Evolutionary conservation across 768 basidiomycete species (phyloP), one percentile per base, ranked within the genome.

Genomic region (Megacollybia marginata): DNA sequence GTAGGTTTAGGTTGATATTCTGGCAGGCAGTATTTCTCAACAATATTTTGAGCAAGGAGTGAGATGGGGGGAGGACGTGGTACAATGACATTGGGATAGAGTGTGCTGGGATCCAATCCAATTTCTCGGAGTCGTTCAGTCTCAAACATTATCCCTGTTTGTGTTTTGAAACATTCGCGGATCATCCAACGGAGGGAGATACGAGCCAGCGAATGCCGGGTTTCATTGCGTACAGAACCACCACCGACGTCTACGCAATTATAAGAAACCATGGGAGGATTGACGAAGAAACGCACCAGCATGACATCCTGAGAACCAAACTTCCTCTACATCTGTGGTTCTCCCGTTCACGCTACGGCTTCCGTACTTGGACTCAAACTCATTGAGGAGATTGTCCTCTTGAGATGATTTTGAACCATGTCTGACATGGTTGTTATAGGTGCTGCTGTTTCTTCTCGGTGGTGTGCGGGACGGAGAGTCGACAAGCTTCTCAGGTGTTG

Each of bases 281-380:
- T 13, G 13, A 19, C 12, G 35, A 46, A 31, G 5, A 31, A 20
- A 65, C 73, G 28, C 55, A 85, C 87, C 85, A 43, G 77, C 78
- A 54, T 89, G 87, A 55, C 75, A 79, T 0, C 88, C 88, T 4
- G 85, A 63, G 56, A 90, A 91, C 88, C 88, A 90, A 1, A 91
- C 88, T 56, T 91, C 87, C 44, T 78, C 71, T 4, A 87, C 78
- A 51, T 88, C 67, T 1, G 87, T 88, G 46, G 60, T 65, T 62
- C 4, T 64, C 60, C 15, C 54, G 59, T 18, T 65, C 53, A 5
- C 46, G n/a, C 20, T 46, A 47, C 8, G 38, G 13, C 38, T 40
- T 40, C n/a, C 15, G 9, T 44, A 44, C 44, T 44, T 31, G 13
- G 13, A 16, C 28, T 44, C 44, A 16, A 44, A 23, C 28, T 44